These are phyloP conservation scores for Bremia lactucae DNA, from an alignment of 352 stramenopile species.

Conservation along the genomic window DNA sequence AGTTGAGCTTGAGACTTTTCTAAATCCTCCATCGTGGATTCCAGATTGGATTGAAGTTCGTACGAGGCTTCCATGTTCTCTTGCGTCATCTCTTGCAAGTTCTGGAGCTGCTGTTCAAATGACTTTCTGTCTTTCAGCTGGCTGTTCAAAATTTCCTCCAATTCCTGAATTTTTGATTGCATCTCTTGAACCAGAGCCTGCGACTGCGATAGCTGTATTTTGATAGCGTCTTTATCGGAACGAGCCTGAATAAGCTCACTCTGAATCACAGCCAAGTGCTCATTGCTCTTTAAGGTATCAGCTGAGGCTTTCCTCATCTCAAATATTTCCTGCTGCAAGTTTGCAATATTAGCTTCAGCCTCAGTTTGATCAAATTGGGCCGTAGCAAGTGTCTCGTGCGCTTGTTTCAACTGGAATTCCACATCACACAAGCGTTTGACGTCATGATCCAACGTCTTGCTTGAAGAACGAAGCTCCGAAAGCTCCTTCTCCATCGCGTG, in stretches of 20 bases:
- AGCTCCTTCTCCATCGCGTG: slow-evolving; percentile 22
- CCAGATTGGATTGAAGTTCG: slow-evolving; percentile 50
- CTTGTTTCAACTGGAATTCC: slow-evolving; percentile 24
- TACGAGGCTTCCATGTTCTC: slow-evolving; percentile 43
- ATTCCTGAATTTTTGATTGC: slow-evolving; percentile 16
- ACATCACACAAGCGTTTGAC: slow-evolving; percentile 22
- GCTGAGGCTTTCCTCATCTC: slow-evolving; percentile 20
- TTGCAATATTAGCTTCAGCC: slow-evolving; percentile 17
- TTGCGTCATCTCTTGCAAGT: slow-evolving; percentile 51
- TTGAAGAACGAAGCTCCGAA: slow-evolving; percentile 17
- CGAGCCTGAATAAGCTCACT: slow-evolving; percentile 19
- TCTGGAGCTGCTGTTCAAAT: slow-evolving; percentile 47
- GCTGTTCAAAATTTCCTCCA: slow-evolving; percentile 20
- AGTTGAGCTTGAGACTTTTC: slow-evolving; percentile 19
- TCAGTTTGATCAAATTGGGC: slow-evolving; percentile 25
- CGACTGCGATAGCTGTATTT: slow-evolving; percentile 10
- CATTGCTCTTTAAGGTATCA: slow-evolving; percentile 27
- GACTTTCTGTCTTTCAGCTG: slow-evolving; percentile 24
- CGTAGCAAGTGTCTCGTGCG: slow-evolving; percentile 16
- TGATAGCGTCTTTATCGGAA: slow-evolving; percentile 16
- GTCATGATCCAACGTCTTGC: slow-evolving; percentile 9
- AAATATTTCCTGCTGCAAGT: slow-evolving; percentile 30
- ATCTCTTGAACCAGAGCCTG: slow-evolving; percentile 16
- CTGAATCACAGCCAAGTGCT: slow-evolving; percentile 16
- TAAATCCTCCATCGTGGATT: slow-evolving; percentile 40